A percentile compares a stretch with the other conserved stretches of the same genome.
Conservation (phyloP, 768 basidiomycete genomes). For the Termitomyces sp. region DNA sequence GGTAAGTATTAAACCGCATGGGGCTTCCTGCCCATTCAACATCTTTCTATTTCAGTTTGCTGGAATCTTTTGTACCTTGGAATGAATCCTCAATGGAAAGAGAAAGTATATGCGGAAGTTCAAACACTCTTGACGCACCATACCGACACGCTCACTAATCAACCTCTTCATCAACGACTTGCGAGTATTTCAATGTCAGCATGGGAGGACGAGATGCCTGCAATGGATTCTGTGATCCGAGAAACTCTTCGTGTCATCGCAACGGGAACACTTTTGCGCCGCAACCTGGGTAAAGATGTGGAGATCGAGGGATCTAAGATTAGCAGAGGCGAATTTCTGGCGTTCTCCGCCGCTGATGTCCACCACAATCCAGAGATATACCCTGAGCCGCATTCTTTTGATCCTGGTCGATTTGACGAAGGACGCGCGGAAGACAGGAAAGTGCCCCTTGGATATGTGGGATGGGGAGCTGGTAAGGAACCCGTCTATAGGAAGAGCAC, state of each 20-base stretch:
- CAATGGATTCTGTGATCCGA: slow-evolving; percentile 29
- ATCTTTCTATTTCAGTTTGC: slow-evolving; percentile 19
- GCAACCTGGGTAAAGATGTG: slow-evolving; percentile 27
- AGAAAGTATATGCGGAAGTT: slow-evolving; percentile 22
- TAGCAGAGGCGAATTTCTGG: slow-evolving; percentile 27
- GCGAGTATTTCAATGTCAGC: slow-evolving; percentile 25
- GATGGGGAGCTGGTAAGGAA: slow-evolving; percentile 33
- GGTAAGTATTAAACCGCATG: slow-evolving; percentile 16
- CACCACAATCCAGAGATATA: slow-evolving; percentile 32
- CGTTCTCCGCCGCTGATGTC: slow-evolving; percentile 24
- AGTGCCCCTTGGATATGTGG: slow-evolving; percentile 24
- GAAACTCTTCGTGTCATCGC: slow-evolving; percentile 31
- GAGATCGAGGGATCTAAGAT: slow-evolving; percentile 20
- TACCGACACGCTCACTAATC: slow-evolving; percentile 15
- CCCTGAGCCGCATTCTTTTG: slow-evolving; percentile 25
- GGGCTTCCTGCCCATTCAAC: background rate
- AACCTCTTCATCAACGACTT: slow-evolving; percentile 26
- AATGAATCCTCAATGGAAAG: slow-evolving; percentile 28
- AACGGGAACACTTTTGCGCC: slow-evolving; percentile 24
- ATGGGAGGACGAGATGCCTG: slow-evolving; percentile 36
- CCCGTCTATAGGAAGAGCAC: background rate
- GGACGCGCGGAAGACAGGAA: slow-evolving; percentile 31
- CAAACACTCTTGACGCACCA: slow-evolving; percentile 23
- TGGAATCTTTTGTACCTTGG: slow-evolving; percentile 31
- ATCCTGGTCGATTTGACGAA: slow-evolving; percentile 26